Conservation (phyloP, 208 protist genomes). For the Leishmania tarentolae region DNA sequence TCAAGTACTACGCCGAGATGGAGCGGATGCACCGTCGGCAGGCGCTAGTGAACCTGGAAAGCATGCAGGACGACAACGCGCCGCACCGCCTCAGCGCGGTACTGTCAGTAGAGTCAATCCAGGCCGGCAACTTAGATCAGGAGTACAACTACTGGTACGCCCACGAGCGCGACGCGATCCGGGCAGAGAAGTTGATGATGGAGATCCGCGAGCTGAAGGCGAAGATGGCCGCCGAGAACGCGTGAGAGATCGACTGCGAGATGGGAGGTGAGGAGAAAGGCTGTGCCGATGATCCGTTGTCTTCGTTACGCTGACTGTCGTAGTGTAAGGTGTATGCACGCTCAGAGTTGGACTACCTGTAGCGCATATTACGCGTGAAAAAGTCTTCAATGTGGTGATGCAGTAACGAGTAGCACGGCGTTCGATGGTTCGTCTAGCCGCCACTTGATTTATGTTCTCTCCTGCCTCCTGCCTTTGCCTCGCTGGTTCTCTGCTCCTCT, state of each 20-base stretch:
- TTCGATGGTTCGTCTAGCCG: no score
- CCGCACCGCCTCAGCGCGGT: slow-evolving; percentile 49
- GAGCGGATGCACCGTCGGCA: slow-evolving; percentile 89
- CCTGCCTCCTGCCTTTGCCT: no score
- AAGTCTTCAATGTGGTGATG: background rate
- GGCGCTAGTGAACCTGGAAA: slow-evolving; percentile 73
- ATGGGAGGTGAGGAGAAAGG: background rate
- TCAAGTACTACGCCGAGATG: slow-evolving; percentile 89
- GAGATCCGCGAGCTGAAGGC: slow-evolving; percentile 84
- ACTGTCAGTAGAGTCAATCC: slow-evolving; percentile 53
- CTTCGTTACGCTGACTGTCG: background rate
- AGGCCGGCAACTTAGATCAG: slow-evolving; percentile 64
- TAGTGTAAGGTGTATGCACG: background rate
- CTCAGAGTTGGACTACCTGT: background rate
- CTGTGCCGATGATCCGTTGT: background rate
- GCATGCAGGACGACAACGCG: slow-evolving; percentile 73
- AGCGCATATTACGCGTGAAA: background rate
- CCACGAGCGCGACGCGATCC: slow-evolving; percentile 80
- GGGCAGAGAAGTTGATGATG: slow-evolving; percentile 81
- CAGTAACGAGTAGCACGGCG: no score
- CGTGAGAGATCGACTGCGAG: background rate
- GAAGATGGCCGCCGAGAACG: slow-evolving; percentile 38
- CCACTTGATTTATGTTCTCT: no score
- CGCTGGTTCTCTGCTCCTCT: no score
- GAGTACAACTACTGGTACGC: slow-evolving; percentile 90